Conservation (phyloP, 2,329 filamentous ascomycete genomes). For the Celoporthe dispersa region DNA sequence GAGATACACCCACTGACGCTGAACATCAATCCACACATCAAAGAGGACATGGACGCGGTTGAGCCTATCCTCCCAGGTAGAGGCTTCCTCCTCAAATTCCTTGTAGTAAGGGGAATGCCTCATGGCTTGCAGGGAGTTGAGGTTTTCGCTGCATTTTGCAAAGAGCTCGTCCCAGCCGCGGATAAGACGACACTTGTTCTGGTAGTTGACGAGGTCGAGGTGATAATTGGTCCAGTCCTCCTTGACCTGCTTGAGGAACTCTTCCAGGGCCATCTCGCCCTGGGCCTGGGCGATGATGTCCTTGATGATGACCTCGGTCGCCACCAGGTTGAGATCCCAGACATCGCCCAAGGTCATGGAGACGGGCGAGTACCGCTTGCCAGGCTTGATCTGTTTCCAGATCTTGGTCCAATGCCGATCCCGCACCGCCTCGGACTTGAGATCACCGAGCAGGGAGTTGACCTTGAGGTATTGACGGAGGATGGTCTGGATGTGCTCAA, state of each 20-base stretch:
- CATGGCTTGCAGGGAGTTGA: slow-evolving; percentile 98
- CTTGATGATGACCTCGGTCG: slow-evolving; percentile 85
- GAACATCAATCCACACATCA: slow-evolving; percentile 99
- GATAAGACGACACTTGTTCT: slow-evolving; percentile 97
- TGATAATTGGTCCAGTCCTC: slow-evolving; percentile 97
- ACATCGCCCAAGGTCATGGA: slow-evolving; percentile 98
- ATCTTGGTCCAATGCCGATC: slow-evolving; percentile 98
- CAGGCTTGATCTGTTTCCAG: slow-evolving; percentile 92
- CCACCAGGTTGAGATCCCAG: slow-evolving; percentile 91
- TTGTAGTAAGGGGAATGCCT: slow-evolving; percentile 99
- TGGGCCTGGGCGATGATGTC: slow-evolving; percentile 95
- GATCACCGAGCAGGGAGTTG: slow-evolving; percentile 82
- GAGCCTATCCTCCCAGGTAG: slow-evolving; percentile 95
- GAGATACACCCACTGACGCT: slow-evolving; percentile 98
- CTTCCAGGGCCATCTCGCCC: slow-evolving; percentile 97
- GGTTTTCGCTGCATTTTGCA: slow-evolving; percentile 95
- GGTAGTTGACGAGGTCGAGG: slow-evolving; percentile 93
- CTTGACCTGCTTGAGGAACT: slow-evolving; percentile 94
- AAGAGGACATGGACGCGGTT: slow-evolving; percentile 97
- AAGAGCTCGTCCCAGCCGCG: slow-evolving; percentile 98
- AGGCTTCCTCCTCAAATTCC: slow-evolving; percentile 97
- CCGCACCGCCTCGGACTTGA: slow-evolving; percentile 95
- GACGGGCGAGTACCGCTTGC: slow-evolving; percentile 89
- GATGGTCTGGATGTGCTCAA: slow-evolving; percentile 94
- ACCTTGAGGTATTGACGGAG: slow-evolving; percentile 89